Evolutionary conservation across 441 rosid species (phyloP), one percentile per base, ranked within the genome.

Genomic region (Biscutella auriculata): DNA sequence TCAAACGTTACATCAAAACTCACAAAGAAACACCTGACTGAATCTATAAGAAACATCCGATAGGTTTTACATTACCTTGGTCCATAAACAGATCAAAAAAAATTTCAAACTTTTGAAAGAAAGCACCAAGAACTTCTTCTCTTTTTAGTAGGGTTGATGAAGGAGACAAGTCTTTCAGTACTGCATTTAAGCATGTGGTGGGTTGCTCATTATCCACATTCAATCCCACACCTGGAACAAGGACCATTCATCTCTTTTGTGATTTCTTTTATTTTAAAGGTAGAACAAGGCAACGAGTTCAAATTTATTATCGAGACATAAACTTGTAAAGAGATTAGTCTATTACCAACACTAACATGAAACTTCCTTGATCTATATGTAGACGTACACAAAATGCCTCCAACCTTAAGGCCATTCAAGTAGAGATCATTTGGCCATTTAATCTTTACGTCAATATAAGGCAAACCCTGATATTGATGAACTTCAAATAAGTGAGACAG

Each of bases 371-470:
- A 78, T 75, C 61, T 75, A 66, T 83, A 92, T 1, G 83, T 83
- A 14, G 98, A 86, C 49, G 95, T 88, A 83, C 95, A 86, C 48
- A 92, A 73, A 65, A 92, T 75, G 76, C 98, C 97, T 57, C 95
- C 95, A 42, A 84, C 82, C 74, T 90, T 90, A 54, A 80, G 86
- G 42, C 87, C 89, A 63, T 87, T 81, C 52, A 90, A 65, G 76
- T 90, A 87, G 41, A 90, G 76, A 76, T 90, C 97, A 66, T 87
- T 90, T 2, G 97, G 95, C 97, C 94, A 90, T 77, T 90, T 90
- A 76, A 90, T 83, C 67, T 73, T 87, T 70, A 82, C 67, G 14
- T 83, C 81, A 44, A 84, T 61, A 52, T 21, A 74, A 10, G 89
- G 88, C 41, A 83, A 73, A 46, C 95, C 91, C 94, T 89, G n/a